Base-by-base conservation (phyloP, 345 rosid genomes). In the Camelina laxa region DNA sequence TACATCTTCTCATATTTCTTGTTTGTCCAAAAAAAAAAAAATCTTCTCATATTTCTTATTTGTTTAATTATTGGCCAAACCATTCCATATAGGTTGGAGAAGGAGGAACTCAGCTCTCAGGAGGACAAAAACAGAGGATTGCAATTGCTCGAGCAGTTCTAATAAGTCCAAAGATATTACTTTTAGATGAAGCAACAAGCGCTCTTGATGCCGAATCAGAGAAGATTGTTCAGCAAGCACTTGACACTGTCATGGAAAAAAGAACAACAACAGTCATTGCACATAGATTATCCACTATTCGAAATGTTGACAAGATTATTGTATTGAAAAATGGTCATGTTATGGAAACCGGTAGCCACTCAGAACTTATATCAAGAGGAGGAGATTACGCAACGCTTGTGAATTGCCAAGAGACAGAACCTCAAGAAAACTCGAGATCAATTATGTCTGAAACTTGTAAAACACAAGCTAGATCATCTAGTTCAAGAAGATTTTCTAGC, bases 31-130 rank as follows among this genome's bases (percentile, higher is more conserved):
- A 22, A 22, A 22, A 22, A 22, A 22, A 22, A 22, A 22, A 22
- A 47, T 55, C 11, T 35, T 48, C 2, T 45, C 20, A 33, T 38
- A 14, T 64, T 7, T 57, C 5, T 38, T 21, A 2, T 64, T 64
- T 1, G 3, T 56, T 1, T 24, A 24, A 6, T 55, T 36, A 65
- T 30, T 56, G 8, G 5, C 31, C 5, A 58, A 77, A 57, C 20
- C 41, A 47, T 48, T 56, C 5, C 1, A 48, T 15, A 49, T 70
- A 93, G 98, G 97, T 93, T 64, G 98, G 98, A 57, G 98, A 89
- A 64, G 93, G 96, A 80, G 98, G 97, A 75, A 85, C 89, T 74
- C 98, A 93, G 71, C 96, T 93, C 30, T 92, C 98, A 20, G 98
- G 96, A 47, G 97, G 97, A 44, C 96, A 92, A 35, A 92, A 92